Evolutionary conservation across 2,329 filamentous ascomycete genomes (phyloP).

Genomic region (Beauveria caledonica): DNA sequence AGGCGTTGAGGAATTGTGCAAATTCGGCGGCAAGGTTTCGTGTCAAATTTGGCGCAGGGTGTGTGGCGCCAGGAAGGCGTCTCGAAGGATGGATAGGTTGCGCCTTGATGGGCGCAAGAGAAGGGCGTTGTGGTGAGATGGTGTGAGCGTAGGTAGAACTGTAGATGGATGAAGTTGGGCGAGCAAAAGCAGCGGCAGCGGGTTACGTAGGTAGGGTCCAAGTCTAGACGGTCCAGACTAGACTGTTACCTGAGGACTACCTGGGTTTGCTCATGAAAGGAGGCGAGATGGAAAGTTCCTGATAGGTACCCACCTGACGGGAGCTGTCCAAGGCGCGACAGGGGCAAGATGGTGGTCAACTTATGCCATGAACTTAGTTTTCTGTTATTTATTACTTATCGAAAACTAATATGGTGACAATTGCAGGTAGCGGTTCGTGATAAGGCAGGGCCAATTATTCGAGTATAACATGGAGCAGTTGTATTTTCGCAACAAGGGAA

Average conservation of each 20-base stretch:
- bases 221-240: neutral
- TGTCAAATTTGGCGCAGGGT: neutral
- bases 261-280: neutral
- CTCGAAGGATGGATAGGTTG: neutral
- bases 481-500: too few species aligned
- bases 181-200: neutral
- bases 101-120: neutral
- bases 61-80: neutral
- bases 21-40: neutral
- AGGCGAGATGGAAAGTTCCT: neutral
- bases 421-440: too few species aligned
- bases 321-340: neutral
- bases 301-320: neutral
- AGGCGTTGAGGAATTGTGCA: neutral
- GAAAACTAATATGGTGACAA: too few species aligned
- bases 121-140: neutral
- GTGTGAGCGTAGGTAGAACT: neutral
- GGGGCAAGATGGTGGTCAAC: neutral
- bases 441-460: too few species aligned
- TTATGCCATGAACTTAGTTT: too few species aligned
- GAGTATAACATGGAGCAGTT: too few species aligned
- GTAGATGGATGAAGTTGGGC: slow-evolving; percentile 2
- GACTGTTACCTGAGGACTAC: neutral
- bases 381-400: too few species aligned
- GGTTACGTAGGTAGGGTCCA: slow-evolving; percentile 1